Percentiles rank a stretch among this genome's conserved stretches.
Conservation (phyloP, 257 asterid genomes). For the Primulina tabacum region DNA sequence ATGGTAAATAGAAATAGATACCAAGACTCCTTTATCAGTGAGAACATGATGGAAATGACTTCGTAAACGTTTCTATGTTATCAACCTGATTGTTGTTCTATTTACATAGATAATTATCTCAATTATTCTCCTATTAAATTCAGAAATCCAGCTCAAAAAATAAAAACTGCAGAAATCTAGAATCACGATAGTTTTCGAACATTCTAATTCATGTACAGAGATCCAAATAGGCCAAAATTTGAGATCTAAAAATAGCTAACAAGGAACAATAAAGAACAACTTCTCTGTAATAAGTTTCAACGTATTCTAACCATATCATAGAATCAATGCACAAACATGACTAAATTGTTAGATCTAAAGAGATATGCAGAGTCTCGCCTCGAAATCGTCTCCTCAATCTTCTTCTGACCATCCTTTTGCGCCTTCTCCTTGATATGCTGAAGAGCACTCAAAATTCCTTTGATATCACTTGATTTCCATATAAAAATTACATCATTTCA, state of each 20-base stretch:
- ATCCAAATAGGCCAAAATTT: background rate
- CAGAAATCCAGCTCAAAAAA: background rate
- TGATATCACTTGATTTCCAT: slow-evolving; percentile 59
- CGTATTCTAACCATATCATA: slow-evolving; percentile 14
- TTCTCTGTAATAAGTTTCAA: slow-evolving; percentile 9
- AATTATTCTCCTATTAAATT: background rate
- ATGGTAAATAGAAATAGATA: too few relatives aligned
- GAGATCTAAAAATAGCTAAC: background rate
- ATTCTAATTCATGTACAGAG: background rate
- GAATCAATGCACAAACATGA: background rate
- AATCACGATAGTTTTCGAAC: background rate
- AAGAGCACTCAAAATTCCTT: slow-evolving; percentile 84
- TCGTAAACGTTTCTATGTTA: background rate
- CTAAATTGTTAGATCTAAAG: slow-evolving; percentile 15
- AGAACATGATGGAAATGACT: background rate
- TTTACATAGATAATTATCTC: background rate
- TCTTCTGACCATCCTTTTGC: slow-evolving; percentile 80
- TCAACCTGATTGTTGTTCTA: background rate
- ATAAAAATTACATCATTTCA: slow-evolving; percentile 6
- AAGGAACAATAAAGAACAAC: background rate
- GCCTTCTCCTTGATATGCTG: slow-evolving; percentile 85
- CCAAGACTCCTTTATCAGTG: too few relatives aligned
- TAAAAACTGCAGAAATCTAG: background rate
- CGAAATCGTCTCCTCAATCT: slow-evolving; percentile 87
- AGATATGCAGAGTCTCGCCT: slow-evolving; percentile 44